Evolutionary conservation across 148 eudicot genomes (phyloP).

Genomic region (Fagopyrum esculentum): DNA sequence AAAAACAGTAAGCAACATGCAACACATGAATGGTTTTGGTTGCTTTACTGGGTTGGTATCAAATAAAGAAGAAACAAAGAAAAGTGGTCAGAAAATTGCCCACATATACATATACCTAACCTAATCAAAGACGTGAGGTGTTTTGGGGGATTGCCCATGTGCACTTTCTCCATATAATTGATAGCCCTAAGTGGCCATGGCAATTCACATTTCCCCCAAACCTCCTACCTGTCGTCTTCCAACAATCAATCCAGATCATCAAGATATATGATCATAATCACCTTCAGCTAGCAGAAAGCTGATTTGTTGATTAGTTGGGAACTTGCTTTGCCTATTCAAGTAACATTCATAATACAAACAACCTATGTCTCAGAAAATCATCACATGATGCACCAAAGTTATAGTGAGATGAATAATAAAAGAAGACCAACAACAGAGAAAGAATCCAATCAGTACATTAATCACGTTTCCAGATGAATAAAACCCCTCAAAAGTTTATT

Average conservation of each 20-base stretch:
- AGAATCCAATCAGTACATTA: constrained; percentile 3
- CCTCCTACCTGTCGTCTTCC: neutral
- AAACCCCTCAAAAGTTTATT: neutral
- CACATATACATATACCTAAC: neutral
- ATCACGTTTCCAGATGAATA: neutral
- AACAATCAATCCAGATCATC: neutral
- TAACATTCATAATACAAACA: neutral
- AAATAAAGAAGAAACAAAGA: neutral
- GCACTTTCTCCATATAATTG: neutral
- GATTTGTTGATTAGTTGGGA: no score
- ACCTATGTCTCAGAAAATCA: no score
- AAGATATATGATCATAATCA: no score
- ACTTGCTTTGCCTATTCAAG: neutral
- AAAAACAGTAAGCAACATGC: neutral
- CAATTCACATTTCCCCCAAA: constrained; percentile 4
- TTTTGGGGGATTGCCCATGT: constrained; percentile 4
- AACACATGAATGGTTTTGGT: neutral
- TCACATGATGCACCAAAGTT: neutral
- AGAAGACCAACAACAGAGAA: neutral
- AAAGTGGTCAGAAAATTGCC: constrained; percentile 1
- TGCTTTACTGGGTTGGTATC: neutral
- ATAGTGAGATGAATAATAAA: neutral
- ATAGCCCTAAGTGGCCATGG: neutral
- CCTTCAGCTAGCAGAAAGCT: no score
- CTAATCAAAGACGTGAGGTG: neutral